These are phyloP conservation scores for Fraxinus dipetala DNA, from an alignment of 305 asterid species.

Conservation along the genomic window DNA sequence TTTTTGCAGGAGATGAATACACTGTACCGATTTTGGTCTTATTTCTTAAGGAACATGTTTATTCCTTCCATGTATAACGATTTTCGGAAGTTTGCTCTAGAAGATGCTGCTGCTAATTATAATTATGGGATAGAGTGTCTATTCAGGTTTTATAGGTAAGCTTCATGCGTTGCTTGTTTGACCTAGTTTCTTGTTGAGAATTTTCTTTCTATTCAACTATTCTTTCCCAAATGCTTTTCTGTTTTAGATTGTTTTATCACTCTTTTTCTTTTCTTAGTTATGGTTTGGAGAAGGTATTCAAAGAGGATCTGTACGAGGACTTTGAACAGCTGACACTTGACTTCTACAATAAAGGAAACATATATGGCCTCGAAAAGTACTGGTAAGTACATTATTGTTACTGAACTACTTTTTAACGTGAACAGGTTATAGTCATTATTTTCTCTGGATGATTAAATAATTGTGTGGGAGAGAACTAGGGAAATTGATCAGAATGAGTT, in stretches of 20 bases:
- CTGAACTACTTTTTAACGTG: background rate
- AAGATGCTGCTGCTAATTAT: conserved; percentile 82
- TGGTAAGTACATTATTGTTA: conserved; percentile 43
- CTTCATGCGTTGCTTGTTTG: conserved; percentile 4
- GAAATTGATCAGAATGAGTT: background rate
- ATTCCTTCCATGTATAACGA: conserved; percentile 74
- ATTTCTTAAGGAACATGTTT: conserved; percentile 68
- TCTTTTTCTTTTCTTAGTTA: conserved; percentile 45
- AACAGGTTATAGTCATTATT: background rate
- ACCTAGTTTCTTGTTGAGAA: background rate
- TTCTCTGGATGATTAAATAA: background rate
- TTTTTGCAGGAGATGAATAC: conserved; percentile 93
- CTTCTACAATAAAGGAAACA: conserved; percentile 62
- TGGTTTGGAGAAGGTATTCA: conserved; percentile 86
- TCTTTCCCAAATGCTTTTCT: background rate
- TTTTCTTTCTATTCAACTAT: background rate
- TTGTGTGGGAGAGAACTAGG: background rate
- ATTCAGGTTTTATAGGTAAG: conserved; percentile 82
- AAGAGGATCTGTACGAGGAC: conserved; percentile 65
- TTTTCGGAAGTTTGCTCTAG: conserved; percentile 66
- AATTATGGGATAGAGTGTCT: conserved; percentile 80
- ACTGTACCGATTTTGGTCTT: conserved; percentile 84
- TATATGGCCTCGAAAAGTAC: conserved; percentile 89
- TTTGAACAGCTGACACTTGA: conserved; percentile 68
- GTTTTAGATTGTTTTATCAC: background rate